Base-by-base conservation (phyloP, 2,329 filamentous ascomycete genomes). In the Penicillium digitatum region DNA sequence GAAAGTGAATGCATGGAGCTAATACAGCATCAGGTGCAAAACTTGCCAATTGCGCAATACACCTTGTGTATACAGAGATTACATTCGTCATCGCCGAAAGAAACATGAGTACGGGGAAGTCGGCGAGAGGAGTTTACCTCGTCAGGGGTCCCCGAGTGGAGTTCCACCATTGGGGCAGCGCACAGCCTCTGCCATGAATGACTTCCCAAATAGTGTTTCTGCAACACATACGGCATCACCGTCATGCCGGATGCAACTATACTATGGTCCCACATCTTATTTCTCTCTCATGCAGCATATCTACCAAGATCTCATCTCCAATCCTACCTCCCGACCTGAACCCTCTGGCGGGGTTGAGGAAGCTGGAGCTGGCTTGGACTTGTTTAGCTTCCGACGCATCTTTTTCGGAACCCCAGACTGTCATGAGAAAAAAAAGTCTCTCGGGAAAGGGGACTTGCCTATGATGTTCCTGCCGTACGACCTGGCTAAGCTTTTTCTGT, bases 241-340 rank as follows among this genome's bases (percentile, higher is more conserved):
- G 1, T 78, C 74, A 20, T 76, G 74, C 54, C 65, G 71, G 34
- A 69, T 78, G 16, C 75, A 79, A 56, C 66, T 79, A 0, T 79
- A 78, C 60, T 79, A 79, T 63, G 76, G 76, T 0, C 74, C 77
- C 0, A 77, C 77, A 0, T 78, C 76, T 0, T 76, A 79, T 57
- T 79, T 79, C 31, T 70, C 76, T 0, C 69, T 79, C 1, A 72
- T 74, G 66, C 71, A 74, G 37, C 66, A 73, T 22, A 66, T 74
- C 11, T 74, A 74, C 45, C 60, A 69, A 1, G 70, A 70, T 27
- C 54, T 74, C 10, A 57, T 71, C 9, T 63, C 63, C 3, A 58
- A 63, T 31, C 61, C 59, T 29, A 50, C 55, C 3, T 49, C 48
- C n/a, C 59, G 56, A 18, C 52, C 57, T 2, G 55, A 62, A 22